Evolutionary conservation across 2,329 filamentous ascomycete species (phyloP).

Genomic region (Ophiognomonia clavigignenti-juglandacearum): DNA sequence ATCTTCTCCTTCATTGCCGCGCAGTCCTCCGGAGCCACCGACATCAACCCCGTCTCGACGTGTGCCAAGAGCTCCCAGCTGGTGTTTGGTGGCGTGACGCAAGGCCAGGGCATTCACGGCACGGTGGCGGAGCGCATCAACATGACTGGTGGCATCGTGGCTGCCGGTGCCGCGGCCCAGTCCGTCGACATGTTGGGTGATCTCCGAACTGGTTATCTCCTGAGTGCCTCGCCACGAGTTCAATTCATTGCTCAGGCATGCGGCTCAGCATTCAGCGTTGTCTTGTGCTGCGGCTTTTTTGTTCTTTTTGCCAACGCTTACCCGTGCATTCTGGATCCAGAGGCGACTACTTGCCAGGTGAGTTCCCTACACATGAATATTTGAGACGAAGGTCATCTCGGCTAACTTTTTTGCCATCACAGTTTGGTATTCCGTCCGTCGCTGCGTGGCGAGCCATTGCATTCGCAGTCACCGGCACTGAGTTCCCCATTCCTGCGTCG

Average conservation of each 20-base stretch:
- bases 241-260: conserved; percentile 64
- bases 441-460: conserved; percentile 63
- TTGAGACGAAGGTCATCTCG: too few species aligned
- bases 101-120: conserved; percentile 43
- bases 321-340: conserved; percentile 56
- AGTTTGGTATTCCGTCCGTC: too few species aligned
- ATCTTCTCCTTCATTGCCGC: conserved; percentile 59
- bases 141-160: conserved; percentile 56
- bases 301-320: conserved; percentile 65
- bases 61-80: conserved; percentile 66
- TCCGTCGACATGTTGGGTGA: conserved; percentile 53
- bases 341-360: conserved; percentile 45
- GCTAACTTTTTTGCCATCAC: too few species aligned
- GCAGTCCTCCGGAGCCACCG: conserved; percentile 55
- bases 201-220: conserved; percentile 64
- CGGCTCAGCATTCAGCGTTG: conserved; percentile 59
- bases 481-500: conserved; percentile 48
- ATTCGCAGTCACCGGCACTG: conserved; percentile 56
- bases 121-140: conserved; percentile 58
- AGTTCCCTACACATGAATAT: too few species aligned
- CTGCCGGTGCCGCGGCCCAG: conserved; percentile 51
- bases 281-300: conserved; percentile 63
- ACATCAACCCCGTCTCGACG: conserved; percentile 60
- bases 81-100: conserved; percentile 61
- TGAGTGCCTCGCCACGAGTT: conserved; percentile 58